Percentiles rank a stretch among this genome's conserved stretches.
These are phyloP conservation scores for Amylocarpus encephaloides DNA, from an alignment of 2,329 filamentous ascomycete genomes.

Conservation along the genomic window DNA sequence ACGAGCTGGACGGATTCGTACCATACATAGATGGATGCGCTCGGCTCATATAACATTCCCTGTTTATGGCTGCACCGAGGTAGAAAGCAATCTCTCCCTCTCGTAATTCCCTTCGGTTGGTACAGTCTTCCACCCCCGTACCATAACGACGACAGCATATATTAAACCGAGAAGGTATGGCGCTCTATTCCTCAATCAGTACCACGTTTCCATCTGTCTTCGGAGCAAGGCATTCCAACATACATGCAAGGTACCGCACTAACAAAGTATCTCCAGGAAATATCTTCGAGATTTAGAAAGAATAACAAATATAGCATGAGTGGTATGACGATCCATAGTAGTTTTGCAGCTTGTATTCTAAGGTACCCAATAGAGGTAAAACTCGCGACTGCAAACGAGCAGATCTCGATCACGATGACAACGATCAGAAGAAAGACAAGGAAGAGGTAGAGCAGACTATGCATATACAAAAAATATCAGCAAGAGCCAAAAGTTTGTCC, in stretches of 20 bases:
- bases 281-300: neutral
- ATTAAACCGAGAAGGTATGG: neutral
- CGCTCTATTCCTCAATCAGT: neutral
- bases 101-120: neutral
- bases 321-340: neutral
- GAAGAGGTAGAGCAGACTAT: neutral
- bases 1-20: too few relatives aligned
- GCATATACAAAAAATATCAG: neutral
- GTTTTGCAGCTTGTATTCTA: neutral
- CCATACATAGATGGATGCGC: too few relatives aligned
- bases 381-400: neutral
- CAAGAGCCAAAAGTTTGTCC: too few relatives aligned
- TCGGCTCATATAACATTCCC: too few relatives aligned
- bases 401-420: neutral
- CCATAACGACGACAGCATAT: neutral
- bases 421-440: neutral
- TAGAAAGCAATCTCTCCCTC: neutral
- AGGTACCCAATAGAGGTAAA: neutral
- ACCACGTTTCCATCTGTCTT: too few relatives aligned
- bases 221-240: neutral
- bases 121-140: neutral
- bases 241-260: neutral
- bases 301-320: neutral
- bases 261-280: neutral
- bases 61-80: neutral